Evolutionary conservation across 2,329 filamentous ascomycete genomes (phyloP).

Genomic region (Karstenula rhodostoma): DNA sequence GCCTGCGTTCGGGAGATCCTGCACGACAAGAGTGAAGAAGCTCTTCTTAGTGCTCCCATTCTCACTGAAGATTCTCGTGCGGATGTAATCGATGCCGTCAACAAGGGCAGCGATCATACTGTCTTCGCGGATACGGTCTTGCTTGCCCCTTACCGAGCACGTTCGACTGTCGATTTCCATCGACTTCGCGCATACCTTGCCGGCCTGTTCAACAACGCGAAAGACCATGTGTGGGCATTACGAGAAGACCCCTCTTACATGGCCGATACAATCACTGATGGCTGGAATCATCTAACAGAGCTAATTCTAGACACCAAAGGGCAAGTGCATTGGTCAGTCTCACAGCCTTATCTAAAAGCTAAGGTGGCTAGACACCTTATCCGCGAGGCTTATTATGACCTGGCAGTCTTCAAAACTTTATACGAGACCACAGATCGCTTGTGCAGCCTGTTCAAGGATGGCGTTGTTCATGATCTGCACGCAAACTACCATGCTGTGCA

Average conservation of each 20-base stretch:
- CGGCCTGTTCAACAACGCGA: background rate
- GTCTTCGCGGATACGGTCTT: background rate
- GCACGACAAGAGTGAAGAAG: background rate
- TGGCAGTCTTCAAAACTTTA: background rate
- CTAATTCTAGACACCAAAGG: background rate
- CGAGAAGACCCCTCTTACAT: background rate
- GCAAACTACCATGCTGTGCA: no score
- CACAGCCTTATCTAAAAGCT: background rate
- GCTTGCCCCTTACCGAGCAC: background rate
- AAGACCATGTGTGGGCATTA: background rate
- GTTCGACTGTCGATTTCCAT: background rate
- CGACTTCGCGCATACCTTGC: background rate
- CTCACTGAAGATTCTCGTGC: background rate
- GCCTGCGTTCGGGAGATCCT: background rate
- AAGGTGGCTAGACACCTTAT: no score
- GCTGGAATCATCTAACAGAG: background rate
- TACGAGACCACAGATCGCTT: no score
- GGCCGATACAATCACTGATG: background rate
- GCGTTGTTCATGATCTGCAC: no score
- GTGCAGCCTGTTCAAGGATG: no score
- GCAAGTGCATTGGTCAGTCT: background rate
- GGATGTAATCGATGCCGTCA: background rate
- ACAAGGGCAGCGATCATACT: background rate
- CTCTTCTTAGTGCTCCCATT: background rate
- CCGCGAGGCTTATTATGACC: background rate